phyloP scores from a whole-genome alignment of 2,329 filamentous ascomycete genomes.

The Verticillium isaacii region DNA sequence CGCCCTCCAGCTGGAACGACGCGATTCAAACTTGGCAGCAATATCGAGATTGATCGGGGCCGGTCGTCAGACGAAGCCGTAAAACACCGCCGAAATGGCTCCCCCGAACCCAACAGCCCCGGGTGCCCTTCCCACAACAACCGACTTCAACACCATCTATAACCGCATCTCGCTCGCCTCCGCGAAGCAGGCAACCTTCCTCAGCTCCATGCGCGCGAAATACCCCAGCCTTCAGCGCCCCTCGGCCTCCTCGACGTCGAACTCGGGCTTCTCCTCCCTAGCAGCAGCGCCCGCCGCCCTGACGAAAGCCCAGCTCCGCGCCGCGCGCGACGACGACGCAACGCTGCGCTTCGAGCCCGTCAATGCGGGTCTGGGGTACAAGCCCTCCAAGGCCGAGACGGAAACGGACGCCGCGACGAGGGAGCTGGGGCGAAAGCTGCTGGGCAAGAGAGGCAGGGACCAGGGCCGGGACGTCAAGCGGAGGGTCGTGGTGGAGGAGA shows the following conservation, averaged over 20 bases:
- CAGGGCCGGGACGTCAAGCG: constrained; percentile 6
- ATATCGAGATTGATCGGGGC: not conserved
- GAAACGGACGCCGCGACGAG: constrained; percentile 18
- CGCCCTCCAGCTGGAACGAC: not conserved
- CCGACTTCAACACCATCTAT: constrained; percentile 30
- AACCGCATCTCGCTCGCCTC: constrained; percentile 38
- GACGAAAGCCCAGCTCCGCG: not conserved
- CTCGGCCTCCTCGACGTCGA: constrained; percentile 5
- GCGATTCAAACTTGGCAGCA: not conserved
- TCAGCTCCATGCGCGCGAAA: constrained; percentile 18
- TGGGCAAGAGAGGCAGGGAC: constrained; percentile 15
- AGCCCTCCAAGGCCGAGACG: constrained; percentile 17
- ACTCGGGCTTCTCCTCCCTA: constrained; percentile 13
- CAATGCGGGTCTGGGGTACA: constrained; percentile 38
- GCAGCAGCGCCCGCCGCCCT: not conserved
- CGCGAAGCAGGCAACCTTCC: constrained; percentile 26
- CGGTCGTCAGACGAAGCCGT: not conserved
- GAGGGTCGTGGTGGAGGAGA: constrained; percentile 16
- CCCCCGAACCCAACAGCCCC: not conserved
- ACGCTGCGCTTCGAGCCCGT: constrained; percentile 13
- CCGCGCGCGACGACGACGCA: constrained; percentile 7
- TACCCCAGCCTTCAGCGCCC: constrained; percentile 9
- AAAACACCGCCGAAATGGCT: not conserved
- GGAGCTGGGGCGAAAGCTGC: constrained; percentile 24
- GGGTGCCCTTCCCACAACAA: constrained; percentile 23